Conservation (phyloP, 331 rosid species). For the Quercus lobata region DNA sequence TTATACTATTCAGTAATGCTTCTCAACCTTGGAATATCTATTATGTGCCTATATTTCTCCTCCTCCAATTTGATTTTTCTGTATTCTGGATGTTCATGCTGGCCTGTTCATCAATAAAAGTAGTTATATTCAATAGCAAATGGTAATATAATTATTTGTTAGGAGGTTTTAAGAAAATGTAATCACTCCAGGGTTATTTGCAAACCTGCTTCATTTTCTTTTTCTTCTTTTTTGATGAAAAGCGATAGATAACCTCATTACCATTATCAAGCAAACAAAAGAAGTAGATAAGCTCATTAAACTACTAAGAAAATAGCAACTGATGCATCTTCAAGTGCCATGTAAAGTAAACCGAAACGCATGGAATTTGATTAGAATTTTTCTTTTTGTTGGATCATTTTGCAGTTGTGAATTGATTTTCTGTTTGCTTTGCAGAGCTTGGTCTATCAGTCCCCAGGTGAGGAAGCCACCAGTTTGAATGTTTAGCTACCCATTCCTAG, state of each 20-base stretch:
- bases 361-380: neutral
- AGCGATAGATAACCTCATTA: neutral
- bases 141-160: neutral
- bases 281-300: neutral
- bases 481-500: neutral
- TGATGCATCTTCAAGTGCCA: neutral
- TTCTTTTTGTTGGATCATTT: neutral
- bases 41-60: neutral
- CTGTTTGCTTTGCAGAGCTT: neutral
- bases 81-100: neutral
- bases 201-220: no score
- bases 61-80: neutral
- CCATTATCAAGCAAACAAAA: neutral
- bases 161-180: no score
- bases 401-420: neutral
- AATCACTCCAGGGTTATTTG: no score
- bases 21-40: neutral
- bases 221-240: no score
- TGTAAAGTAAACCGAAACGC: neutral
- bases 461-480: neutral
- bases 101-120: neutral
- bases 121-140: neutral
- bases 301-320: neutral
- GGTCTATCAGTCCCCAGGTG: neutral
- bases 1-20: neutral